Evolutionary conservation across 2,329 filamentous ascomycete species (phyloP).

Genomic region (Sporothrix schenckii): DNA sequence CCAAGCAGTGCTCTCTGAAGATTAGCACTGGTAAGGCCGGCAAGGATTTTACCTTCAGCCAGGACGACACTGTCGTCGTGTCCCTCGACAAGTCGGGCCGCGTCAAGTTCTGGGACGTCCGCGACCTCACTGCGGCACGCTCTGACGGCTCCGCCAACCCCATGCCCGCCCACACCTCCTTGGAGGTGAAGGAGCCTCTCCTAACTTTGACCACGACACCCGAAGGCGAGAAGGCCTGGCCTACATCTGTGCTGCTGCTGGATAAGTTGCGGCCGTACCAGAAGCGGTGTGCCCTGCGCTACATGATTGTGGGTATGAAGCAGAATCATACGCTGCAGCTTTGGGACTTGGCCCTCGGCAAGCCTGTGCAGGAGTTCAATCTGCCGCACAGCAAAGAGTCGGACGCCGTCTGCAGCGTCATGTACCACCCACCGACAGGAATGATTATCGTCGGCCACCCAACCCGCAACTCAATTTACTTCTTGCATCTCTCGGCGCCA

Average conservation of each 20-base stretch:
- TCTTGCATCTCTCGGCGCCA: conserved; percentile 91
- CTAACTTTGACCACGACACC: conserved; percentile 85
- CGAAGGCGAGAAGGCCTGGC: conserved; percentile 91
- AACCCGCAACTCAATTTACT: conserved; percentile 95
- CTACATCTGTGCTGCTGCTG: conserved; percentile 91
- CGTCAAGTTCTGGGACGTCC: conserved; percentile 98
- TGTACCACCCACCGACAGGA: conserved; percentile 87
- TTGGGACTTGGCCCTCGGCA: conserved; percentile 94
- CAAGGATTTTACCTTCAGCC: conserved; percentile 97
- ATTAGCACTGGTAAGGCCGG: conserved; percentile 97
- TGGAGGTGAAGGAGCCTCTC: conserved; percentile 83
- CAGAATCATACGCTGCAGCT: conserved; percentile 98
- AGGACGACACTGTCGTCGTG: conserved; percentile 91
- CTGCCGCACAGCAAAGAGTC: conserved; percentile 95
- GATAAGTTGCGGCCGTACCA: conserved; percentile 94
- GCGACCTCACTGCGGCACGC: conserved; percentile 65
- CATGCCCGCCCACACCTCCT: conserved; percentile 58
- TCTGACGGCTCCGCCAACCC: conserved; percentile 56
- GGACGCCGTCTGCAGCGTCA: conserved; percentile 95
- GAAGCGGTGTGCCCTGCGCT: conserved; percentile 86
- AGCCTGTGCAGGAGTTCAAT: conserved; percentile 95
- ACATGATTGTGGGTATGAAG: conserved; percentile 97
- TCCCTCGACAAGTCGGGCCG: conserved; percentile 96
- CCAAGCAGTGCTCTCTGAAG: conserved; percentile 83
- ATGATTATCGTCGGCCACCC: conserved; percentile 96